These are phyloP conservation scores for Fusarium duplospermum DNA, from an alignment of 2,329 filamentous ascomycete genomes.

Conservation along the genomic window DNA sequence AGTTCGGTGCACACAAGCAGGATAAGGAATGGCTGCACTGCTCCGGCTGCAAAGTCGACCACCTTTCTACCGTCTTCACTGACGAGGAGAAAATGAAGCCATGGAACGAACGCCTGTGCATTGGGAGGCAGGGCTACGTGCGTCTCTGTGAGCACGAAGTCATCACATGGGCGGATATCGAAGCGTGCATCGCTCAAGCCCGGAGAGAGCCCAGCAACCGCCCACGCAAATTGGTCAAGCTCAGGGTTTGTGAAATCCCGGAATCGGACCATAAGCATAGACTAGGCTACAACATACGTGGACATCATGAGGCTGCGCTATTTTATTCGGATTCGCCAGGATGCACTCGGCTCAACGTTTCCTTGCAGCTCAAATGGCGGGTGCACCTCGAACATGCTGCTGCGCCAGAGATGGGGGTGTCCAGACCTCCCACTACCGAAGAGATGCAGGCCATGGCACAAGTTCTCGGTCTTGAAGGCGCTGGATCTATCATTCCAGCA, in stretches of 20 bases:
- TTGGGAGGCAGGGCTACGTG: not conserved
- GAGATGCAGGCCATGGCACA: not conserved
- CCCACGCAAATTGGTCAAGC: accelerated
- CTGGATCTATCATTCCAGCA: not conserved
- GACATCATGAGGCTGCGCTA: not conserved
- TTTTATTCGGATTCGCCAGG: not conserved
- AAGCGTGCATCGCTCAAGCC: not conserved
- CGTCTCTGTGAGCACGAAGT: not conserved
- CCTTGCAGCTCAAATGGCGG: not conserved
- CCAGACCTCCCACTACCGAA: not conserved
- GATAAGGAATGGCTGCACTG: not conserved
- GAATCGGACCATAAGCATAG: not conserved
- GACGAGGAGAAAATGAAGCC: not conserved
- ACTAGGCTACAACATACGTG: not conserved
- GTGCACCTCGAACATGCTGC: not conserved
- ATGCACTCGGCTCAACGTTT: not conserved
- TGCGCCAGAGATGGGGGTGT: not conserved
- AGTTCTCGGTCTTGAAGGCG: not conserved
- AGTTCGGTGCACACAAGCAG: not conserved
- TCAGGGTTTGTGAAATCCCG: not conserved
- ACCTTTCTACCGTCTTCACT: not conserved
- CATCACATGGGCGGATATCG: not conserved
- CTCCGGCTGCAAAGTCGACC: not conserved
- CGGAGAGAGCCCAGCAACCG: not conserved
- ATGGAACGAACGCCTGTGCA: not conserved